Evolutionary conservation across 768 basidiomycete genomes (phyloP), one percentile per base, ranked within the genome.

Genomic region (Mycena venus): DNA sequence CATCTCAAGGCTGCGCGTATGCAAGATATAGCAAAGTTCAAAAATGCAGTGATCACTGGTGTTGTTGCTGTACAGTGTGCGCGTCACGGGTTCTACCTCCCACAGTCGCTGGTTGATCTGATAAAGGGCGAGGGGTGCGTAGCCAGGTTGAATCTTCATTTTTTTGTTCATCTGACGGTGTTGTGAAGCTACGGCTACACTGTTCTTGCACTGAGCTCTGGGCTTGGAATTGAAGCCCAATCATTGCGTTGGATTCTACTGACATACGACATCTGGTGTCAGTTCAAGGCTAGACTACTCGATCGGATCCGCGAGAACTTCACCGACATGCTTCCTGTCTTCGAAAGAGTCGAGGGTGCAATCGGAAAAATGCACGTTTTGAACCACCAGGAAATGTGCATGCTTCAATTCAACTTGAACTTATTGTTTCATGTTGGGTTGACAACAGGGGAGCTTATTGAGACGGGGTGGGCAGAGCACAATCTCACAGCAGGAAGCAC

Each of bases 201-300:
- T 0, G 82, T 82, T 64, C 81, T 78, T 49, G 80, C 79, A 2
- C 51, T 83, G 6, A 72, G 74, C 4, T 40, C 70, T 83, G 3
- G 25, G 25, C 15, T 38, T 38, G 36, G 36, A 38, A 38, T 38
- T 38, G 77, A 78, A 34, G 72, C 63, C 0, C 3, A 29, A 72
- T 14, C 61, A 66, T 6, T 10, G 10, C 68, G 77, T 2, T 79
- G 73, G 73, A 81, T 81, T 19, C 68, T 77, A 61, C 53, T 81
- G 6, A 78, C 75, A 56, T 84, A 83, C 56, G 82, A 84, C 65
- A 80, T 84, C 15, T 80, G 74, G 73, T 83, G 83, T 58, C 79
- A 77, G 19, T 82, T 36, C 9, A 47, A 75, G 17, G 4, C 19
- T 17, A 51, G 19, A 25, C 49, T 51, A 12, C 23, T 11, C 5